Conservation (phyloP, 805 yeast species). For the Yamadazyma sp. region DNA sequence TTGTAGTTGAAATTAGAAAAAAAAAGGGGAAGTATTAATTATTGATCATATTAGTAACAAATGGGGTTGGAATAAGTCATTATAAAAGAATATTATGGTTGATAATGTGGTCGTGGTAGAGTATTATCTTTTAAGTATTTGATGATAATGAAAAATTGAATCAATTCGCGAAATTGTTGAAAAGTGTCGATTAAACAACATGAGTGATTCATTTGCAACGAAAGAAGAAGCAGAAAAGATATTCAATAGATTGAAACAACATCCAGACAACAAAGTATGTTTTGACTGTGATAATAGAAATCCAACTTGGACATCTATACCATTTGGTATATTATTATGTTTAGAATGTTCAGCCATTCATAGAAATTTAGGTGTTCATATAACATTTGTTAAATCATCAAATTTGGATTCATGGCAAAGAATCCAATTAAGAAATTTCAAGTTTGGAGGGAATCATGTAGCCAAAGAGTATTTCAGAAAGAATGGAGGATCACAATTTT, state of each 20-base stretch:
- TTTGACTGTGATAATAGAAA: conserved; percentile 93
- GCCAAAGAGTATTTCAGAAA: conserved; percentile 81
- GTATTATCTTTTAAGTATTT: too few relatives aligned
- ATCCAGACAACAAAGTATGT: conserved; percentile 77
- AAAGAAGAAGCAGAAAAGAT: conserved; percentile 68
- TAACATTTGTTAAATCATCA: conserved; percentile 90
- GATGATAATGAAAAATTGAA: too few relatives aligned
- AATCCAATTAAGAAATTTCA: conserved; percentile 85
- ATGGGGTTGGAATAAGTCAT: too few relatives aligned
- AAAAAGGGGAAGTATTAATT: too few relatives aligned
- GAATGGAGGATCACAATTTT: conserved; percentile 77
- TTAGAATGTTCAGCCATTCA: conserved; percentile 94
- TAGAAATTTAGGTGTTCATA: conserved; percentile 93
- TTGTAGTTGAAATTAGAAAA: too few relatives aligned
- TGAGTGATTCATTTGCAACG: conserved; percentile 54
- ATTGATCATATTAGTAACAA: too few relatives aligned
- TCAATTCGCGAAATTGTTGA: too few relatives aligned
- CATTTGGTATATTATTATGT: conserved; percentile 90
- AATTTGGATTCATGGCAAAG: conserved; percentile 93
- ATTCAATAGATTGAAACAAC: conserved; percentile 59
- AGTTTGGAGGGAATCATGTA: conserved; percentile 86
- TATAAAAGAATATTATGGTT: too few relatives aligned
- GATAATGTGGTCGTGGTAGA: too few relatives aligned
- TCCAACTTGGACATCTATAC: conserved; percentile 98
- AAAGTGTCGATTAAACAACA: conserved; percentile 16